phyloP scores from a whole-genome alignment of 306 rosid genomes.

The Vicia sativa region DNA sequence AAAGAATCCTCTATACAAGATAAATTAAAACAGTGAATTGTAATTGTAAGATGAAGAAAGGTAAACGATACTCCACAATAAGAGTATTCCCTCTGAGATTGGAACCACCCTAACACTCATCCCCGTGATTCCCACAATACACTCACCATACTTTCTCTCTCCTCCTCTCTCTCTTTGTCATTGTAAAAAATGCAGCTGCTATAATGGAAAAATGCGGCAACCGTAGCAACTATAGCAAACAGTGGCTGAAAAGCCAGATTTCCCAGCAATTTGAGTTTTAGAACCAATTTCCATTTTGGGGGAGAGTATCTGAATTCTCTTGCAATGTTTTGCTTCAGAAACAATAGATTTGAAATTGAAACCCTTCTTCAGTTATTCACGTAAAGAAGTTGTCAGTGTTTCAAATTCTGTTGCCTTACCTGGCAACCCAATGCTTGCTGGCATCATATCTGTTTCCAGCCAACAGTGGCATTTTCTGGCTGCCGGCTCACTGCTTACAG shows the following conservation, averaged over 20 bases:
- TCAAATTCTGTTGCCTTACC: not conserved
- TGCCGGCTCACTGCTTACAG: no score
- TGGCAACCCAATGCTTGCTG: not conserved
- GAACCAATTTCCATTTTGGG: not conserved
- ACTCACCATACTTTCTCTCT: no score
- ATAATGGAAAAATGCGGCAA: no score
- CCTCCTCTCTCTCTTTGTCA: no score
- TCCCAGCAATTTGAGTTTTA: not conserved
- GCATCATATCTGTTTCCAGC: constrained; percentile 4
- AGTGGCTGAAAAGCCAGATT: constrained; percentile 2
- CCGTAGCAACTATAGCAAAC: no score
- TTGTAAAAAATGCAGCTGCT: no score
- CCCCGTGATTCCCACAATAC: no score
- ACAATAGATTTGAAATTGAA: no score
- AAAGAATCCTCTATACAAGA: not conserved
- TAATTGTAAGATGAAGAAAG: not conserved
- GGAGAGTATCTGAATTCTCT: not conserved
- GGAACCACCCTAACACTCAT: no score
- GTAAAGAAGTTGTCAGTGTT: no score
- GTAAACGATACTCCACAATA: not conserved
- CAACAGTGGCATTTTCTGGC: not conserved
- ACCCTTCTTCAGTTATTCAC: no score
- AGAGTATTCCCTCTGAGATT: no score
- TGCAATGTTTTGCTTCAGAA: not conserved
- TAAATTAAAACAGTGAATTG: not conserved